These are phyloP conservation scores for Aspergillus puulaauensis DNA, from an alignment of 2,329 filamentous ascomycete species.

Conservation along the genomic window DNA sequence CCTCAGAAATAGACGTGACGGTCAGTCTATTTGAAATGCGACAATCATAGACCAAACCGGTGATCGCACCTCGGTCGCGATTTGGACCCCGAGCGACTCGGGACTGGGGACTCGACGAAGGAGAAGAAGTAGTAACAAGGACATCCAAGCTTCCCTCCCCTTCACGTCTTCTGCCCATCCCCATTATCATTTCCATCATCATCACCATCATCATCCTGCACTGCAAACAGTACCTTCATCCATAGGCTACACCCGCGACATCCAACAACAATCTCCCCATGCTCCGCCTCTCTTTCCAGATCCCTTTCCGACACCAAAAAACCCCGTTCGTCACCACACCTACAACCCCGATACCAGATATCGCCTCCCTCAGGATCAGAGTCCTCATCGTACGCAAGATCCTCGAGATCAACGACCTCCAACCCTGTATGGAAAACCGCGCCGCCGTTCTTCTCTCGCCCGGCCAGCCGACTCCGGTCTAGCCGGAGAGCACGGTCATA, in stretches of 20 bases:
- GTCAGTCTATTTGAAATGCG: not conserved
- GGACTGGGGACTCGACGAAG: not conserved
- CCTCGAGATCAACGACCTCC: conserved; percentile 59
- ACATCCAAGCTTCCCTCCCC: not conserved
- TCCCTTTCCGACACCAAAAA: conserved; percentile 57
- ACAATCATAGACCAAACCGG: not conserved
- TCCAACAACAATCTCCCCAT: conserved; percentile 59
- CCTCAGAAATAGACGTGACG: not conserved
- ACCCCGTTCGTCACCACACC: conserved; percentile 58
- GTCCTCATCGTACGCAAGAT: conserved; percentile 45
- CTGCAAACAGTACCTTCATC: conserved; percentile 60
- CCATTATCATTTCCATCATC: not conserved
- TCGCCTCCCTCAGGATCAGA: conserved; percentile 20
- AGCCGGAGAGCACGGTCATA: conserved; percentile 50
- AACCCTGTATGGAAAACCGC: conserved; percentile 51
- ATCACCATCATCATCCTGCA: conserved; percentile 33
- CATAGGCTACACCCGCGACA: conserved; percentile 65
- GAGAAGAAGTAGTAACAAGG: not conserved
- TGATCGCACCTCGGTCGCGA: not conserved
- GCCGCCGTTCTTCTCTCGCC: conserved; percentile 30
- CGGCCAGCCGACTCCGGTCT: conserved; percentile 27
- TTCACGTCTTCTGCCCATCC: conserved; percentile 25
- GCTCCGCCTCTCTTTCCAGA: conserved; percentile 49
- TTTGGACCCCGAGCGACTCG: not conserved
- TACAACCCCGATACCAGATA: conserved; percentile 57